Base-by-base conservation (phyloP, 306 rosid genomes). In the Lathyrus tuberosus region DNA sequence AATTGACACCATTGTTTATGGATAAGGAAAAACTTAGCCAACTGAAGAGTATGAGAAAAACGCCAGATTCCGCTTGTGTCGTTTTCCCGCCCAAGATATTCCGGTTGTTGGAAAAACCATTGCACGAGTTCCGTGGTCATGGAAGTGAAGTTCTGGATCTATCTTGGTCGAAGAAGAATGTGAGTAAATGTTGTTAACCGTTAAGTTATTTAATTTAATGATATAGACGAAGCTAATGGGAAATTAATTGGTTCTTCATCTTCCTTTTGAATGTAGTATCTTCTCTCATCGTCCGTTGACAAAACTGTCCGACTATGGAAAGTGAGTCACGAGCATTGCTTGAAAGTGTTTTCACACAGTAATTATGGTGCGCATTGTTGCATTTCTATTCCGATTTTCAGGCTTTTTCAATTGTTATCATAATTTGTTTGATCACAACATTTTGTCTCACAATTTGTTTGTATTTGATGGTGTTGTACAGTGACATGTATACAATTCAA, bases 401-500 rank as follows among this genome's bases (percentile, higher is more conserved):
- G 66, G 40, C 51, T 74, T 60, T 65, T 76, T 76, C 49, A 51
- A 38, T 31, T 42, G 42, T 52, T 62, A 57, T 52, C 57, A 48
- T 58, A 58, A 69, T 59, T 41, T 53, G 61, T 48, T 81, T 70
- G 43, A 22, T n/a, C 18, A 18, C 43, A 43, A 56, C 17, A 74
- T 41, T 65, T 53, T 56, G 5, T 71, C 68, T 73, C 62, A 87
- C 60, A 64, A 8, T 15, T 31, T 65, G 28, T 46, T 69, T 30
- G 35, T 77, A 30, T 83, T 71, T 78, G 67, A 37, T 78, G 48
- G 26, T 73, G 53, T 71, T 35, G 20, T 83, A 76, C 76, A 95
- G 99, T 95, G 83, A 91, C 99, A 3, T 65, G 97, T 71, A 88
- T 89, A 74, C 97, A 95, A 71, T 95, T 95, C 80, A 91, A 91